Conservation (phyloP, 495 filamentous ascomycete genomes). For the Aspergillus panamensis region DNA sequence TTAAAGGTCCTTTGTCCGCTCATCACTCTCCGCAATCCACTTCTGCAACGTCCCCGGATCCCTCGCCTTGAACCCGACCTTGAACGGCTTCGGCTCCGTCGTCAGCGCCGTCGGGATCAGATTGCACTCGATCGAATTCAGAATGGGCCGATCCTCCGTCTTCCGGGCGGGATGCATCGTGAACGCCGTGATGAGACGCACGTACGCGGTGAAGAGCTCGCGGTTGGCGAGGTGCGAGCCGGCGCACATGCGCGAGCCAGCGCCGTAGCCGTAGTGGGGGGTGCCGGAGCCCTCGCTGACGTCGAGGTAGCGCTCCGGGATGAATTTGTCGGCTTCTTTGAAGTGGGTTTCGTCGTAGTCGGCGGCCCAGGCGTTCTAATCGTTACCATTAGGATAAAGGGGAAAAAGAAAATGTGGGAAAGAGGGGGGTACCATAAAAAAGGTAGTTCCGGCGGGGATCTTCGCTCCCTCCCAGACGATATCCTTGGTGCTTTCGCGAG, state of each 20-base stretch:
- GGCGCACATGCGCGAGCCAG: constrained; percentile 69
- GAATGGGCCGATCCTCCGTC: constrained; percentile 47
- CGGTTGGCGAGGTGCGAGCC: constrained; percentile 66
- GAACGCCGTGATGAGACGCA: constrained; percentile 67
- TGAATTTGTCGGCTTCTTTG: constrained; percentile 54
- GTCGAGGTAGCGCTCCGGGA: constrained; percentile 64
- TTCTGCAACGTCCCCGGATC: constrained; percentile 40
- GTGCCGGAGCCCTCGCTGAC: constrained; percentile 55
- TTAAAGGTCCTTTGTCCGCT: constrained; percentile 54
- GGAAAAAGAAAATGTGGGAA: neutral
- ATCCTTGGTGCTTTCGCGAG: constrained; percentile 60
- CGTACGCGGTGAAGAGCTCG: constrained; percentile 64
- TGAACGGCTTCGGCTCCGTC: constrained; percentile 69
- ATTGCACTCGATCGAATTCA: constrained; percentile 63
- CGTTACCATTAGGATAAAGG: constrained; percentile 1
- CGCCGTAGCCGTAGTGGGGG: constrained; percentile 68
- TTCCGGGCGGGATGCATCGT: constrained; percentile 43
- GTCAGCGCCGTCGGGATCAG: constrained; percentile 61
- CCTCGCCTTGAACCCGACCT: constrained; percentile 50
- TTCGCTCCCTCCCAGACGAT: constrained; percentile 56
- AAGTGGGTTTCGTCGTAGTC: constrained; percentile 67
- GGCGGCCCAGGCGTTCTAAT: constrained; percentile 65
- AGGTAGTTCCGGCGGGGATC: constrained; percentile 62
- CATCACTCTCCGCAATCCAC: constrained; percentile 56
- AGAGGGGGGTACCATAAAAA: constrained; percentile 54